Evolutionary conservation across 1,139 yeast species (phyloP).

Genomic region (Yamadazyma songkhlaensis): DNA sequence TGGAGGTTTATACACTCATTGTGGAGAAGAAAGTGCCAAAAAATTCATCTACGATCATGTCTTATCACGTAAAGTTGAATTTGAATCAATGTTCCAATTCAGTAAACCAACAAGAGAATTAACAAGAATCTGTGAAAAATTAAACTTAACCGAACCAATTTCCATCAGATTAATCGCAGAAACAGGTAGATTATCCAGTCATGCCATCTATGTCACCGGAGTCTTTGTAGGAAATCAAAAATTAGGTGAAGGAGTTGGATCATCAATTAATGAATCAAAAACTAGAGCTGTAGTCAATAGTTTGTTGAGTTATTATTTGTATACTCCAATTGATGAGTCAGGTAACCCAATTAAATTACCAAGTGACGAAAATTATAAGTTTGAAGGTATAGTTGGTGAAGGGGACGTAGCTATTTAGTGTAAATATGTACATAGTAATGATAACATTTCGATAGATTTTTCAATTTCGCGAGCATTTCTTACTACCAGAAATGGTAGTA

Average conservation of each 20-base stretch:
- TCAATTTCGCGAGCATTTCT: no score
- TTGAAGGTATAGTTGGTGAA: conserved; percentile 49
- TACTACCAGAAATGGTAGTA: background rate
- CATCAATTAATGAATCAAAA: conserved; percentile 89
- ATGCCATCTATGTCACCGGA: conserved; percentile 89
- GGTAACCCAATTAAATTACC: conserved; percentile 51
- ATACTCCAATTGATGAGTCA: conserved; percentile 62
- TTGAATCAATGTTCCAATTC: conserved; percentile 73
- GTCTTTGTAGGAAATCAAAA: conserved; percentile 81
- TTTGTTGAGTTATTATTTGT: conserved; percentile 86
- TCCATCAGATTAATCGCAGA: conserved; percentile 81
- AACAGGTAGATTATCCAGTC: conserved; percentile 82
- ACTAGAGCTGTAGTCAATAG: conserved; percentile 91
- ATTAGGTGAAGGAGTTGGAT: conserved; percentile 93
- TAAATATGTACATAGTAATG: conserved; percentile 16
- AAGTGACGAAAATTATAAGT: conserved; percentile 50
- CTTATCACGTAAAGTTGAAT: conserved; percentile 73
- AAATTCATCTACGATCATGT: conserved; percentile 70
- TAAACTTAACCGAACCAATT: conserved; percentile 72
- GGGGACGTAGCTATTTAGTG: conserved; percentile 52
- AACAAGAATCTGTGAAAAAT: conserved; percentile 72
- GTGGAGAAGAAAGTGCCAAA: conserved; percentile 61
- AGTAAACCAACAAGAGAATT: conserved; percentile 85
- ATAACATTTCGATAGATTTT: no score
- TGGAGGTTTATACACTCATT: conserved; percentile 67